Conservation (phyloP, 148 eudicot genomes). For the Rhododendron williamsianum region DNA sequence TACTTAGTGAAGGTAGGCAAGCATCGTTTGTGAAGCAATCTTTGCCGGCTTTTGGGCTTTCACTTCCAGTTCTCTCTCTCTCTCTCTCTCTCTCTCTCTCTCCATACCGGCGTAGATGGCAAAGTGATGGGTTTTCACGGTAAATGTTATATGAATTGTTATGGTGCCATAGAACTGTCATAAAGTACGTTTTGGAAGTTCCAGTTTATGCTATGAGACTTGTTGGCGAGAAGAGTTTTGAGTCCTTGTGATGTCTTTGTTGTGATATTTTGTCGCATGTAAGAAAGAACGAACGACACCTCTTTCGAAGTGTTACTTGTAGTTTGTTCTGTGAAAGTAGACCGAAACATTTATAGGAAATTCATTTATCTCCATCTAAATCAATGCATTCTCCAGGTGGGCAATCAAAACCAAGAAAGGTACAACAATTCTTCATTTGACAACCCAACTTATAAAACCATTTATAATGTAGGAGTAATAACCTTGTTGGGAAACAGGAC, state of each 20-base stretch:
- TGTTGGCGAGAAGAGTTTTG: not conserved
- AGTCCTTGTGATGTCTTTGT: not conserved
- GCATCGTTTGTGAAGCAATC: not conserved
- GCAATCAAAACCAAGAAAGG: constrained; percentile 9
- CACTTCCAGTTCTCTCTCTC: not conserved
- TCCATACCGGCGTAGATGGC: not conserved
- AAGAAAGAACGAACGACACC: not conserved
- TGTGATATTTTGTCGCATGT: not conserved
- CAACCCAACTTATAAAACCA: not conserved
- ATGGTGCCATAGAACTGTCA: not conserved
- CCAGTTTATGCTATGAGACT: not conserved
- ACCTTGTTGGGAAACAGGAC: not conserved
- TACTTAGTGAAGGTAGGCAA: not conserved
- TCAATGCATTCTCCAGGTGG: not conserved
- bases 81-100: not conserved
- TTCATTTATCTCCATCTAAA: not conserved
- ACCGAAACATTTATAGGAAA: not conserved
- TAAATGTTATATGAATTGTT: not conserved
- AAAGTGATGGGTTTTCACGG: not conserved
- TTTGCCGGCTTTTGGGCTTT: not conserved
- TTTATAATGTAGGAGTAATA: not conserved
- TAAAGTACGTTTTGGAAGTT: not conserved
- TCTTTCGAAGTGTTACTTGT: not conserved
- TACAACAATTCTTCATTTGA: not conserved
- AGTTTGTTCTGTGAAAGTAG: not conserved